These are phyloP conservation scores for Aspergillus sp. DNA, from an alignment of 2,329 filamentous ascomycete genomes.

Conservation along the genomic window DNA sequence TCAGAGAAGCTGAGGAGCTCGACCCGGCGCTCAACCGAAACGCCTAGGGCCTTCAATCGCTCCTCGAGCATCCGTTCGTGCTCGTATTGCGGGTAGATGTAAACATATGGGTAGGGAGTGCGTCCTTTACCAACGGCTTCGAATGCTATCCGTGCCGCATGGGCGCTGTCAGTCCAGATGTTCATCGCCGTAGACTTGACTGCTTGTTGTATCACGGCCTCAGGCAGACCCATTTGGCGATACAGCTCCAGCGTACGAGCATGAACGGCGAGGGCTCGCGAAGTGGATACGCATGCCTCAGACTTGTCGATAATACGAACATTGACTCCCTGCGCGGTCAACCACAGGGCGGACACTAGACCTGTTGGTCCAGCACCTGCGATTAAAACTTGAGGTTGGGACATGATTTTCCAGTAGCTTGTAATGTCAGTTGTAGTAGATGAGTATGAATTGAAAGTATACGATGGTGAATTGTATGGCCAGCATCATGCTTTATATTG, in stretches of 20 bases:
- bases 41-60: slow-evolving; percentile 18
- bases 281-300: slow-evolving; percentile 28
- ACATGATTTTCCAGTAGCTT: too few relatives aligned
- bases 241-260: slow-evolving; percentile 49
- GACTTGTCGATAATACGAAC: slow-evolving; percentile 46
- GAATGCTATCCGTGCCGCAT: slow-evolving; percentile 17
- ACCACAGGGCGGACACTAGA: slow-evolving; percentile 41
- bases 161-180: slow-evolving; percentile 26
- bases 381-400: slow-evolving; percentile 32
- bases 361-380: slow-evolving; percentile 45
- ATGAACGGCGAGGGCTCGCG: slow-evolving; percentile 44
- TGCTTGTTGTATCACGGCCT: slow-evolving; percentile 33
- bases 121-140: slow-evolving; percentile 17
- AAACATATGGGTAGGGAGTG: slow-evolving; percentile 27
- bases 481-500: too few relatives aligned
- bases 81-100: slow-evolving; percentile 21
- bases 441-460: too few relatives aligned
- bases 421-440: too few relatives aligned
- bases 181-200: slow-evolving; percentile 34
- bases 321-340: slow-evolving; percentile 43
- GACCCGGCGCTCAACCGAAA: slow-evolving; percentile 22
- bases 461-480: too few relatives aligned
- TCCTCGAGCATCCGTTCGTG: slow-evolving; percentile 26
- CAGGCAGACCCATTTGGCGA: slow-evolving; percentile 39
- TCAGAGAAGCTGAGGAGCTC: slow-evolving; percentile 22